Percentiles rank a stretch among this genome's conserved stretches.
Evolutionary conservation across 352 stramenopile genomes (phyloP).

Genomic region (Aphanomyces stellatus): DNA sequence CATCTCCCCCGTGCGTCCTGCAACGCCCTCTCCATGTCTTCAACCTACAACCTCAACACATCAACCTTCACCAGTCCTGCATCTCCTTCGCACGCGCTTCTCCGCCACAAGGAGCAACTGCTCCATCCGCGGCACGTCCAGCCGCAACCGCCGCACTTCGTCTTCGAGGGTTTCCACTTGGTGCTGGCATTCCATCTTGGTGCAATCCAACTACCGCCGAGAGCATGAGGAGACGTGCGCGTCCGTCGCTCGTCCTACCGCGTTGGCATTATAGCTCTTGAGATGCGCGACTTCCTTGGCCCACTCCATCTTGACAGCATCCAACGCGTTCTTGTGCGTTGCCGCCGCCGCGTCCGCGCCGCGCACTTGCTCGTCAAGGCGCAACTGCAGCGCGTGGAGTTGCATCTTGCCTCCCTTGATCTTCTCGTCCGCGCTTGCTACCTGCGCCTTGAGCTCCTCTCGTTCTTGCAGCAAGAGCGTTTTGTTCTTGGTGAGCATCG

Average conservation of each 20-base stretch:
- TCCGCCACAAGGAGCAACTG: not conserved
- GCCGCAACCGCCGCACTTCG: not conserved
- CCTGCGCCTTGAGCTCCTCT: slow-evolving; percentile 30
- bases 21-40: slow-evolving; percentile 5
- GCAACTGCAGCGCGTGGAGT: slow-evolving; percentile 34
- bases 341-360: not conserved
- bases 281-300: slow-evolving; percentile 9
- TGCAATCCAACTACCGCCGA: slow-evolving; percentile 4
- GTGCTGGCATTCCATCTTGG: not conserved
- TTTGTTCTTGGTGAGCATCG: slow-evolving; percentile 37
- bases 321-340: not conserved
- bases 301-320: slow-evolving; percentile 8
- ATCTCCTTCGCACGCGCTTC: not conserved
- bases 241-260: no score
- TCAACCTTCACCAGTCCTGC: not conserved
- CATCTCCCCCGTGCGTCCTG: slow-evolving; percentile 30
- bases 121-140: not conserved
- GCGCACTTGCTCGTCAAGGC: not conserved
- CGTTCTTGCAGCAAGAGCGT: slow-evolving; percentile 33
- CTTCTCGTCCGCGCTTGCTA: slow-evolving; percentile 28
- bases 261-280: not conserved
- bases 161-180: not conserved
- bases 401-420: slow-evolving; percentile 29
- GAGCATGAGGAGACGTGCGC: no score
- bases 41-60: not conserved